Conservation (phyloP, 2,329 filamentous ascomycete species). For the Tolypocladium sp. region DNA sequence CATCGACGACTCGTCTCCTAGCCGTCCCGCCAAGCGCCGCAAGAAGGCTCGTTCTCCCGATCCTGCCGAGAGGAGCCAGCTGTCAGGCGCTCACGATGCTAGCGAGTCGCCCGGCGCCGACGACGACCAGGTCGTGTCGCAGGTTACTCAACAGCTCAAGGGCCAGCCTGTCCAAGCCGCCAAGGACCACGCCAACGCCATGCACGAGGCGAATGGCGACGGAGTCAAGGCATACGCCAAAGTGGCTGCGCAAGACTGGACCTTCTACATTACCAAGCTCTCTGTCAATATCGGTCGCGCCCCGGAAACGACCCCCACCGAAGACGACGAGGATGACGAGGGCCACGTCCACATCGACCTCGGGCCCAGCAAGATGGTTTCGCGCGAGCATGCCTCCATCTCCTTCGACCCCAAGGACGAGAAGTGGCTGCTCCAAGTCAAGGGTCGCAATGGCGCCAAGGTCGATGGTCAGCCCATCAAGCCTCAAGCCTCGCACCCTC, state of each 20-base stretch:
- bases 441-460: constrained; percentile 85
- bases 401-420: constrained; percentile 59
- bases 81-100: constrained; percentile 21
- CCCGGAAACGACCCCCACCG: constrained; percentile 36
- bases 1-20: constrained; percentile 47
- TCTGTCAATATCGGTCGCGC: constrained; percentile 67
- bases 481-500: constrained; percentile 52
- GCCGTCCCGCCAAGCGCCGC: constrained; percentile 54
- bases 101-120: constrained; percentile 32
- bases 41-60: constrained; percentile 36
- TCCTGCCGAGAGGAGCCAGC: constrained; percentile 4
- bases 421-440: constrained; percentile 77
- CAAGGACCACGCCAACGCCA: constrained; percentile 53
- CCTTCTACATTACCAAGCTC: constrained; percentile 72
- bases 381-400: constrained; percentile 66
- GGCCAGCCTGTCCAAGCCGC: constrained; percentile 46
- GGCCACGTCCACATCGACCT: constrained; percentile 75
- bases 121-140: constrained; percentile 47
- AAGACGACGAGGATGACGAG: constrained; percentile 33
- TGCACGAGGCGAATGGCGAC: constrained; percentile 51
- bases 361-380: constrained; percentile 74
- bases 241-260: constrained; percentile 74
- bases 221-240: constrained; percentile 71
- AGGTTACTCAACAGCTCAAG: constrained; percentile 44
- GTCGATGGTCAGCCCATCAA: constrained; percentile 68